Conservation (phyloP, 768 basidiomycete species). For the Trametes sanguinea region DNA sequence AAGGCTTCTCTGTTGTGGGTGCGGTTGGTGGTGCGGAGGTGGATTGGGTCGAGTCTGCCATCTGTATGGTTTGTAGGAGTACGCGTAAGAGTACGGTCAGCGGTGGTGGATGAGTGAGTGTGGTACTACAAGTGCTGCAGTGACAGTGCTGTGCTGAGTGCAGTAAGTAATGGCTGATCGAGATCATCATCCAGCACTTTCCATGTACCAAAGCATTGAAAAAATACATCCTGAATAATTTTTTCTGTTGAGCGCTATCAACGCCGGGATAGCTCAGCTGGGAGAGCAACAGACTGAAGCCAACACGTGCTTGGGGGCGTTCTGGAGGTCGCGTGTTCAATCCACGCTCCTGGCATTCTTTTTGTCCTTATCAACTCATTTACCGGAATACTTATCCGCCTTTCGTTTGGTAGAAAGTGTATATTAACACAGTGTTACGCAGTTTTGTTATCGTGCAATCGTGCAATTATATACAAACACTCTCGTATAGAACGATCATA, state of each 20-base stretch:
- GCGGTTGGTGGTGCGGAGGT: neutral
- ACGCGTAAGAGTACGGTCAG: neutral
- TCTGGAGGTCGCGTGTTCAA: slow-evolving; percentile 10
- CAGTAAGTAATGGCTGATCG: neutral
- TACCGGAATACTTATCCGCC: too few relatives aligned
- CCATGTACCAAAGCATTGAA: neutral
- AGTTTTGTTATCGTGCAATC: too few relatives aligned
- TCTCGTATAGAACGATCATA: too few relatives aligned
- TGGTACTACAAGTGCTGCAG: too few relatives aligned
- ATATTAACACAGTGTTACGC: too few relatives aligned
- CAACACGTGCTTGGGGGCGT: neutral
- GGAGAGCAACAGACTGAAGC: slow-evolving; percentile 40
- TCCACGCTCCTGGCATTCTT: neutral
- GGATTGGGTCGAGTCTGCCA: neutral
- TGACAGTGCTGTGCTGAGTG: too few relatives aligned
- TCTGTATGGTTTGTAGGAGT: neutral
- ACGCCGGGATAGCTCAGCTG: slow-evolving; percentile 37
- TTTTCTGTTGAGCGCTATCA: too few relatives aligned
- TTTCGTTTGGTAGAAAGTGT: too few relatives aligned
- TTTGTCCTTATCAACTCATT: neutral
- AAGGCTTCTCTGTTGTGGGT: neutral
- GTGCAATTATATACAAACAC: too few relatives aligned
- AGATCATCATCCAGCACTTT: neutral
- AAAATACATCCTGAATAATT: too few relatives aligned
- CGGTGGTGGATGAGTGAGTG: neutral